These are phyloP conservation scores for Russula abietina DNA, from an alignment of 768 basidiomycete species.

Conservation along the genomic window DNA sequence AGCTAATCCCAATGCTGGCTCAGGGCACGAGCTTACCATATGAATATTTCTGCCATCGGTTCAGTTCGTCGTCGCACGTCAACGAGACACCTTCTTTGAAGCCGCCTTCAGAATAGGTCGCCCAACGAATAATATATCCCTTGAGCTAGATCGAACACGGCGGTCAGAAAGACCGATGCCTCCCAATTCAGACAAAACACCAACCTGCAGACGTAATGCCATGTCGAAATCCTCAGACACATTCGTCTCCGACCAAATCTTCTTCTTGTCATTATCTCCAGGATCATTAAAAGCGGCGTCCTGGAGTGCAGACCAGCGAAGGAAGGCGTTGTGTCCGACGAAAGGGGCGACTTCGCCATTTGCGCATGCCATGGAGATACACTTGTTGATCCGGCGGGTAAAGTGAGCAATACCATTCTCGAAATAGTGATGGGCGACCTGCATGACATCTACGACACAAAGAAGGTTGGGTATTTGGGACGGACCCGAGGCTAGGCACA, in stretches of 20 bases:
- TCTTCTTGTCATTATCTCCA: slow-evolving; percentile 54
- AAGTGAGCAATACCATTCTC: slow-evolving; percentile 90
- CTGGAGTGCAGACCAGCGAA: slow-evolving; percentile 81
- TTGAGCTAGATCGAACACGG: slow-evolving; percentile 30
- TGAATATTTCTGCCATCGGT: slow-evolving; percentile 87
- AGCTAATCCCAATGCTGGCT: background rate
- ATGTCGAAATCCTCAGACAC: slow-evolving; percentile 84
- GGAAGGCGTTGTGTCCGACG: too few relatives aligned
- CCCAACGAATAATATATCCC: slow-evolving; percentile 78
- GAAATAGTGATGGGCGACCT: slow-evolving; percentile 84
- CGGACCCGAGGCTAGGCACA: background rate
- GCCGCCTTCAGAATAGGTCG: slow-evolving; percentile 75
- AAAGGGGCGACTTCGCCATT: slow-evolving; percentile 81
- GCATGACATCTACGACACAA: slow-evolving; percentile 66
- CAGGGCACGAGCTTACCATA: slow-evolving; percentile 44
- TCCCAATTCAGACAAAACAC: background rate
- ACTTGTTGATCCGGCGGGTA: slow-evolving; percentile 81
- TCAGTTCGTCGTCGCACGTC: slow-evolving; percentile 85
- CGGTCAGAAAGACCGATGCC: background rate
- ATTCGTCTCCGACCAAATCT: slow-evolving; percentile 70
- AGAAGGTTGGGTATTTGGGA: background rate
- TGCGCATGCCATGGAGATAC: too few relatives aligned
- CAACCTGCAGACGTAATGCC: slow-evolving; percentile 54
- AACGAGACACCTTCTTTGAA: slow-evolving; percentile 92
- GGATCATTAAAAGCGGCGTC: slow-evolving; percentile 73